Base-by-base conservation (phyloP, 2,329 filamentous ascomycete genomes). In the Drechslerella stenobrocha region DNA sequence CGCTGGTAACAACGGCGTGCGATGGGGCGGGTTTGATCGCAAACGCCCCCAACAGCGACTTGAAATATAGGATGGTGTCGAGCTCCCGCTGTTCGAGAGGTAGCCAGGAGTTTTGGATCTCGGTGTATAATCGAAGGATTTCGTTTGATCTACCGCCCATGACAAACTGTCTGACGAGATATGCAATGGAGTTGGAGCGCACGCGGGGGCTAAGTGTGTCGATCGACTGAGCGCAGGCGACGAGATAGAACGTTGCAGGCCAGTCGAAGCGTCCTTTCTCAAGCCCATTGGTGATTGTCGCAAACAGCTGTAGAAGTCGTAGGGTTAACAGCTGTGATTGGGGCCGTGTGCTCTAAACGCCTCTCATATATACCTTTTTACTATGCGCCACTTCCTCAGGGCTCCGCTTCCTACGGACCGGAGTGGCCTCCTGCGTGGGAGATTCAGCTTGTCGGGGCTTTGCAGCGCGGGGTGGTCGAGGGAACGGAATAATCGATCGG, bases 61-160 rank as follows among this genome's bases (percentile, higher is more conserved):
- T 55, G 30, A 67, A 60, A 32, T 67, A 67, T 4, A 37, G 47
- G 9, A 60, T 46, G 2, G 51, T 22, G 40, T 67, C 63, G 2
- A 60, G 63, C n/a, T 67, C 63, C 26, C 50, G 55, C 48, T 67
- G 55, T 30, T 60, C 55, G n/a, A 30, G 1, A 5, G 55, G 55
- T 13, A 67, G 22, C 63, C 63, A 67, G n/a, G 63, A 67, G 32
- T 47, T 67, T 45, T 67, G 48, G 11, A 67, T 67, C 26, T 67
- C 63, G 3, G 55, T 51, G 34, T 60, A 60, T 13, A 67, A 18
- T 13, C 55, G 55, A 23, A 67, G 32, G 7, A 67, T 51, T 13
- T 60, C 55, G 3, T 60, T 23, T 6, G 30, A 30, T 22, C 51
- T 50, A 2, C 55, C 55, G 18, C 51, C 63, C 11, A 35, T 8